Percentiles rank a stretch among this genome's conserved stretches.
Evolutionary conservation across 306 rosid genomes (phyloP).

Genomic region (Oemleria cerasiformis): DNA sequence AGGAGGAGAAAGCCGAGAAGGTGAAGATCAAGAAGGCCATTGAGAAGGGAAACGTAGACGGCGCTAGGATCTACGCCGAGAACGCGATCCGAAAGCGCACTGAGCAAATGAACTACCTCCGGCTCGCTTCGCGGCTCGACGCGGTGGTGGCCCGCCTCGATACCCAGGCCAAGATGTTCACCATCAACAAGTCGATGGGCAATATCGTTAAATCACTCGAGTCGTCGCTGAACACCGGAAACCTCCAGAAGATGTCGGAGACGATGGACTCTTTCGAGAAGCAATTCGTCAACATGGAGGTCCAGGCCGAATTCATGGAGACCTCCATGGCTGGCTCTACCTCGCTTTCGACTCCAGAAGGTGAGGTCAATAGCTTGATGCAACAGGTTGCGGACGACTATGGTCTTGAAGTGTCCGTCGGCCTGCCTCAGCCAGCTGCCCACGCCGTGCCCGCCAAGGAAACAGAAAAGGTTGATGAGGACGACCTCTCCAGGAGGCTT

Average conservation of each 20-base stretch:
- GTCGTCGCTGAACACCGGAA: slow-evolving; percentile 65
- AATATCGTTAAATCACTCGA: slow-evolving; percentile 89
- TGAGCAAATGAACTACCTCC: slow-evolving; percentile 97
- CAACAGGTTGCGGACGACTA: slow-evolving; percentile 97
- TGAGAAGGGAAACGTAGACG: slow-evolving; percentile 92
- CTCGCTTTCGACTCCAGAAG: slow-evolving; percentile 86
- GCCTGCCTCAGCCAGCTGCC: slow-evolving; percentile 79
- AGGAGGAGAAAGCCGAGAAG: slow-evolving; percentile 91
- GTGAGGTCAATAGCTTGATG: slow-evolving; percentile 90
- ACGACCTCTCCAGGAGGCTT: slow-evolving; percentile 80
- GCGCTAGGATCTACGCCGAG: slow-evolving; percentile 94
- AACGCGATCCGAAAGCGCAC: slow-evolving; percentile 87
- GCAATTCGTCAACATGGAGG: slow-evolving; percentile 97
- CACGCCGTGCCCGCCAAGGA: slow-evolving; percentile 88
- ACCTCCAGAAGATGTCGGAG: slow-evolving; percentile 95
- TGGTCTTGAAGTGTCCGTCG: slow-evolving; percentile 94
- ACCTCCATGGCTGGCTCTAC: slow-evolving; percentile 95
- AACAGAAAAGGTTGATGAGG: slow-evolving; percentile 80
- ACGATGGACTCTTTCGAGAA: slow-evolving; percentile 93
- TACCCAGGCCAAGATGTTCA: slow-evolving; percentile 93
- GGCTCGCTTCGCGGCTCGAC: slow-evolving; percentile 82
- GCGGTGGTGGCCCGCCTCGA: slow-evolving; percentile 96
- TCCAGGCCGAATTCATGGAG: slow-evolving; percentile 97
- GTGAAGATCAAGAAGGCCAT: slow-evolving; percentile 91
- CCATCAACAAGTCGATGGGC: slow-evolving; percentile 86